Evolutionary conservation across 176 grass and related monocot species (phyloP).

Genomic region (Chloris gayana): DNA sequence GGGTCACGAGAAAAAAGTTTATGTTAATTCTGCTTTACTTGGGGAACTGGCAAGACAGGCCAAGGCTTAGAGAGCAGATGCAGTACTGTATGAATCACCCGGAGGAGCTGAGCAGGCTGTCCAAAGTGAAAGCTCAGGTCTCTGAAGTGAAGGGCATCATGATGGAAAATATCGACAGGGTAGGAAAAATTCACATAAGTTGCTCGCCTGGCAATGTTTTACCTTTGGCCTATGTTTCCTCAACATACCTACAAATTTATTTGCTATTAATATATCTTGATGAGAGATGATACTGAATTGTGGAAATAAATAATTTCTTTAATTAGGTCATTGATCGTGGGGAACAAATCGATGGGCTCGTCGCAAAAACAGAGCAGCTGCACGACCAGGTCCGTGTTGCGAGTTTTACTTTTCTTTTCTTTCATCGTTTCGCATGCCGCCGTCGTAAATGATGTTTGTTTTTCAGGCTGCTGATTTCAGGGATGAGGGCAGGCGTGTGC

Average conservation of each 20-base stretch:
- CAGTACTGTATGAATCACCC: slow-evolving; percentile 78
- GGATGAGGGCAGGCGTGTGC: slow-evolving; percentile 47
- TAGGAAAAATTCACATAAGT: background rate
- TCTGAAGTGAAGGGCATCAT: slow-evolving; percentile 81
- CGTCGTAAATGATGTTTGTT: background rate
- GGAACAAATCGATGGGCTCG: slow-evolving; percentile 56
- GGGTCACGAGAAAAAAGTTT: no score
- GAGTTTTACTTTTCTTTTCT: background rate
- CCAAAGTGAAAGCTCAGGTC: slow-evolving; percentile 76
- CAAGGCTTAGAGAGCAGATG: slow-evolving; percentile 79
- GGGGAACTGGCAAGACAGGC: slow-evolving; percentile 41
- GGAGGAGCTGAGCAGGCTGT: slow-evolving; percentile 71
- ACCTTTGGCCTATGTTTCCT: background rate
- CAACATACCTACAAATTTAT: background rate
- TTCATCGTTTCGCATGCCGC: background rate
- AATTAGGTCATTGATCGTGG: slow-evolving; percentile 67
- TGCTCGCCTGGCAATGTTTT: background rate
- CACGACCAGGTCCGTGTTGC: slow-evolving; percentile 46
- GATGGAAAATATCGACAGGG: slow-evolving; percentile 88
- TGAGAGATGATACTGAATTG: background rate
- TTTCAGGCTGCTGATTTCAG: slow-evolving; percentile 72
- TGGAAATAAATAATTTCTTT: background rate
- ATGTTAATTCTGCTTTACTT: background rate
- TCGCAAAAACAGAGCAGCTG: slow-evolving; percentile 69
- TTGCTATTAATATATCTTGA: background rate